phyloP scores from a whole-genome alignment of 805 yeast genomes.

The Huiozyma naganishii region DNA sequence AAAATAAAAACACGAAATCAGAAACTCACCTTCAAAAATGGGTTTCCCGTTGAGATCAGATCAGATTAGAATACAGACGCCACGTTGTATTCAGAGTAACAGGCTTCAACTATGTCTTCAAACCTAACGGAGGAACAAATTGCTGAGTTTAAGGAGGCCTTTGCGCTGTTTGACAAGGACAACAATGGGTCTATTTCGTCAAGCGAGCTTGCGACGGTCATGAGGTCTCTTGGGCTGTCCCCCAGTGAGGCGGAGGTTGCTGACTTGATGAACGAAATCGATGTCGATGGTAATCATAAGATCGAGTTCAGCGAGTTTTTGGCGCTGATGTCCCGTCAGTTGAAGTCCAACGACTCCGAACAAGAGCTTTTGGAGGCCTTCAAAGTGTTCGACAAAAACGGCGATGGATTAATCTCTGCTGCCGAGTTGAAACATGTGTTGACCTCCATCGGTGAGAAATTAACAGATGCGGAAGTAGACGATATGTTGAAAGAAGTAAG shows the following conservation, averaged over 20 bases:
- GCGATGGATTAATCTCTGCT: constrained; percentile 93
- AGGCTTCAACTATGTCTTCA: constrained; percentile 16
- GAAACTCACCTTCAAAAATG: no score
- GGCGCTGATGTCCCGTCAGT: constrained; percentile 82
- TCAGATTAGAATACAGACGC: no score
- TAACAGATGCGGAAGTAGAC: constrained; percentile 93
- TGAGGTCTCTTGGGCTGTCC: constrained; percentile 97
- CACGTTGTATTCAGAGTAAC: no score
- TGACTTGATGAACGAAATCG: constrained; percentile 95
- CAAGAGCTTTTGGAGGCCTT: constrained; percentile 96
- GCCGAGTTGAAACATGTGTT: constrained; percentile 94
- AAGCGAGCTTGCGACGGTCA: constrained; percentile 91
- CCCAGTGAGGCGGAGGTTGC: constrained; percentile 94
- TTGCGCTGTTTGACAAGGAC: constrained; percentile 92
- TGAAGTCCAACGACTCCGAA: constrained; percentile 94
- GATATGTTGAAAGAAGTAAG: constrained; percentile 95
- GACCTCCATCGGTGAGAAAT: constrained; percentile 94
- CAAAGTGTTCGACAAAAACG: constrained; percentile 93
- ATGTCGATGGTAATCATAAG: constrained; percentile 86
- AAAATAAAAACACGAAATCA: no score
- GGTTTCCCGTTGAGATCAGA: no score
- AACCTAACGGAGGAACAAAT: constrained; percentile 93
- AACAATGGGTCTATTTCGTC: constrained; percentile 95
- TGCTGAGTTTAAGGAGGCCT: constrained; percentile 95
- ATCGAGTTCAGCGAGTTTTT: constrained; percentile 75